Base-by-base conservation (phyloP, 495 filamentous ascomycete genomes). In the Lasiosphaeria miniovina region DNA sequence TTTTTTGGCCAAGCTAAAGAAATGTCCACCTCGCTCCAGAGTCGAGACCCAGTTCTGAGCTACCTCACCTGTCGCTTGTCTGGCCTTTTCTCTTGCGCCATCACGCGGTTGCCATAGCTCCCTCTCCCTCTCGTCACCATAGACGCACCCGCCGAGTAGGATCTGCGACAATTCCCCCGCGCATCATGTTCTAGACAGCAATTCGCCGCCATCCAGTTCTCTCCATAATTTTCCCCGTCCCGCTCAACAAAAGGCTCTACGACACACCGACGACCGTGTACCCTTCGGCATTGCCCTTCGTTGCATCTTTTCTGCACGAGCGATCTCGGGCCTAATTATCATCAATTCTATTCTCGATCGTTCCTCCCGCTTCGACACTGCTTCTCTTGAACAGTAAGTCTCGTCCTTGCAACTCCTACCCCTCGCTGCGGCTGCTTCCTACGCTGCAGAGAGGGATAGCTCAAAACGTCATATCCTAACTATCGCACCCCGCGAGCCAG, bases 1-100 rank as follows among this genome's bases (percentile, higher is more conserved):
- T 59, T 63, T 63, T 57, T 52, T 63, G 61, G 61, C 59, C 55
- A 63, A 60, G 61, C 62, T 58, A 51, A 50, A 58, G 52, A 51
- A 51, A 49, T 35, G 24, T 60, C 57, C 57, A 54, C 55, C 36
- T n/a, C 9, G 64, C 36, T 58, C 60, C 55, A 50, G 59, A 32
- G 49, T 58, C 31, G 61, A 36, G 49, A 53, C 55, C 32, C 48
- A 58, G 53, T 46, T 48, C 53, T 53, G 38, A 58, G 36, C 56
- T 49, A 54, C 52, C 50, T 63, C 43, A 46, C 43, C 12, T 46
- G 43, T 24, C 36, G 41, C 53, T 41, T 60, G 31, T 61, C 58
- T 61, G 54, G 57, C 55, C 57, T 61, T 59, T 63, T 59, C 61
- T 57, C 55, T 55, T 58, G 41, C 34, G 33, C 54, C 24, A 48